Conservation (phyloP, 179 eudicot genomes). For the Spinacia oleracea region DNA sequence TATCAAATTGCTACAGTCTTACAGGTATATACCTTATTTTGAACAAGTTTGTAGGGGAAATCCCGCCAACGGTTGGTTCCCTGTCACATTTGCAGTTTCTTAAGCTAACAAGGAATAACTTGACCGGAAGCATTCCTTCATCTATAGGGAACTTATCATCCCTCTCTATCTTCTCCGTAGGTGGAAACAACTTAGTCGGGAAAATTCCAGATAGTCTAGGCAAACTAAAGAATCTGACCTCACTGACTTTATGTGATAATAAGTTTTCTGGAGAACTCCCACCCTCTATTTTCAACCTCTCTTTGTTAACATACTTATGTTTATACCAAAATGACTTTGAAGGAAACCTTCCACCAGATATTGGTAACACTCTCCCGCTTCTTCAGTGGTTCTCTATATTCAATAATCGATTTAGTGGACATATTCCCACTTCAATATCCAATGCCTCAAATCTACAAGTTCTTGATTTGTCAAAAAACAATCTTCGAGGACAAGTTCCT, state of each 20-base stretch:
- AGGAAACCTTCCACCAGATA: conserved; percentile 17
- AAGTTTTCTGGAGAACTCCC: conserved; percentile 27
- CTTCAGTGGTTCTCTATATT: conserved; percentile 12
- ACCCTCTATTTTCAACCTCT: conserved; percentile 15
- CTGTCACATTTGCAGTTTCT: neutral
- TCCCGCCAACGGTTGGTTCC: conserved; percentile 12
- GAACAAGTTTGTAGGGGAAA: conserved; percentile 44
- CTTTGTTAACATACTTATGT: conserved; percentile 7
- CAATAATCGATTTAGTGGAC: conserved; percentile 20
- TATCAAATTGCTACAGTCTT: conserved; percentile 22
- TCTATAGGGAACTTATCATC: conserved; percentile 26
- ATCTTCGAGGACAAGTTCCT: conserved; percentile 32
- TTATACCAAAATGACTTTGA: conserved; percentile 9
- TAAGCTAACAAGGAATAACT: neutral
- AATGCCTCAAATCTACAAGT: conserved; percentile 25
- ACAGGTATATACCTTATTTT: neutral
- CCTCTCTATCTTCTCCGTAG: neutral
- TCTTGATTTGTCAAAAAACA: conserved; percentile 19
- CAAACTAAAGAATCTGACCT: neutral
- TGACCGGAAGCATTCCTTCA: conserved; percentile 22
- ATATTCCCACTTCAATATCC: conserved; percentile 28
- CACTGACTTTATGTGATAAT: neutral
- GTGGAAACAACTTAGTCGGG: conserved; percentile 6
- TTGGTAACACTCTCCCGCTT: conserved; percentile 21
- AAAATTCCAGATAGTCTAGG: conserved; percentile 23